Conservation (phyloP, 106 monocot species). For the Alisma plantagoaquatica region DNA sequence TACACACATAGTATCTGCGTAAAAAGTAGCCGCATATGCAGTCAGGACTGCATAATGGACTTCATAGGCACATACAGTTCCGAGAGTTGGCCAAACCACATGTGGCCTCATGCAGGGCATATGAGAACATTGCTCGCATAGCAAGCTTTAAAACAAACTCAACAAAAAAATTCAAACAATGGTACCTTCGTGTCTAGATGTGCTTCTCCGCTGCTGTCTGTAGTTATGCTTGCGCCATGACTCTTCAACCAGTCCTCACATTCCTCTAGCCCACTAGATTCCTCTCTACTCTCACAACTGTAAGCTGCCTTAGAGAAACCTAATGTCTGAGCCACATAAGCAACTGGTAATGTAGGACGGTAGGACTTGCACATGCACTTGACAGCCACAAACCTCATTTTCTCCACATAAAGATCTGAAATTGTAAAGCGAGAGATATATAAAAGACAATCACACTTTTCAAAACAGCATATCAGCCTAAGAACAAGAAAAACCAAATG, state of each 20-base stretch:
- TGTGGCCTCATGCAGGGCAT: too few species aligned
- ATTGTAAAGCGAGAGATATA: too few species aligned
- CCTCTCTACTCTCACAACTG: conserved; percentile 15
- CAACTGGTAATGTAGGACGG: conserved; percentile 60
- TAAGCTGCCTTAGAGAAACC: conserved; percentile 37
- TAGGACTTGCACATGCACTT: conserved; percentile 91
- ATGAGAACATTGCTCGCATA: too few species aligned
- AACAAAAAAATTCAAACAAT: neutral
- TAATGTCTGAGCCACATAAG: conserved; percentile 52
- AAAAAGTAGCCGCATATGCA: too few species aligned
- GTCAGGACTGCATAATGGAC: too few species aligned
- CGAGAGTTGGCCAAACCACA: too few species aligned
- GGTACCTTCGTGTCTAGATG: conserved; percentile 79
- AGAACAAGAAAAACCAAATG: conserved; percentile 3
- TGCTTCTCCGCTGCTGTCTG: conserved; percentile 42
- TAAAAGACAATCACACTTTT: conserved; percentile 10
- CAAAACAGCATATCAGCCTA: neutral
- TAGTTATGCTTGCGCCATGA: conserved; percentile 65
- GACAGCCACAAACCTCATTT: conserved; percentile 80
- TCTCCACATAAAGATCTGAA: conserved; percentile 84
- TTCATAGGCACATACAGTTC: too few species aligned
- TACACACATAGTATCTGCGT: too few species aligned
- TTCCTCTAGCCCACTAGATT: conserved; percentile 36
- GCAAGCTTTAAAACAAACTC: too few species aligned
- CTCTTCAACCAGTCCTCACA: conserved; percentile 86